Evolutionary conservation across 768 basidiomycete species (phyloP), one percentile per base, ranked within the genome.

Genomic region (Russula olivacea): DNA sequence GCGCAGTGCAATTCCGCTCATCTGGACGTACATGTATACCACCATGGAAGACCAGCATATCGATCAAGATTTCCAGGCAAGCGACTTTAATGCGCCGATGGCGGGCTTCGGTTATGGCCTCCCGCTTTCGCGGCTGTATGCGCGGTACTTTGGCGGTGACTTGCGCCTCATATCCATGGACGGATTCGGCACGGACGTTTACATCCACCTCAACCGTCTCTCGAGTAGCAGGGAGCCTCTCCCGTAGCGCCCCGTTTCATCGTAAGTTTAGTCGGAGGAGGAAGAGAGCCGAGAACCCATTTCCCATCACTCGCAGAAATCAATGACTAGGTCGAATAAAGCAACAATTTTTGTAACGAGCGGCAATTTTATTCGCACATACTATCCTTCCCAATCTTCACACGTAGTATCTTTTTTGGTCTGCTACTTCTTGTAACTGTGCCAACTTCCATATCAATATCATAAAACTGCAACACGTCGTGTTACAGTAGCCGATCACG

Each of bases 11-110:
- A 88, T 98, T 17, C 93, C 94, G 9, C 80, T 95, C 51, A 96
- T 99, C 58, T 99, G 97, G 97, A 99, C 96, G 61, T 98, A 94
- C 74, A 96, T 97, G 92, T 93, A 93, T 69, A 93, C 91, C 55
- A 93, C 88, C 14, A 89, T 91, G 90, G 77, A 77, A 51, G 79
- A 81, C 14, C 82, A 87, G 73, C 81, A 80, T 17, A 81, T 91
- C 51, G 88, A 87, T 66, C 84, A 87, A 73, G 84, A 91, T 66
- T 90, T 93, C 68, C 83, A 87, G 66, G 87, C 84, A 49, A 87
- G 84, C 59, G 94, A 98, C 73, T 98, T 98, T 74, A 89, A 93
- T 72, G 96, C 96, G 2, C 96, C 96, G 0, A 95, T 98, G 93
- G 96, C 96, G 41, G 96, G 97, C 0, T 97, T 90, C 68, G 91